Base-by-base conservation (phyloP, 140 eudicot genomes). In the Cichorium intybus region DNA sequence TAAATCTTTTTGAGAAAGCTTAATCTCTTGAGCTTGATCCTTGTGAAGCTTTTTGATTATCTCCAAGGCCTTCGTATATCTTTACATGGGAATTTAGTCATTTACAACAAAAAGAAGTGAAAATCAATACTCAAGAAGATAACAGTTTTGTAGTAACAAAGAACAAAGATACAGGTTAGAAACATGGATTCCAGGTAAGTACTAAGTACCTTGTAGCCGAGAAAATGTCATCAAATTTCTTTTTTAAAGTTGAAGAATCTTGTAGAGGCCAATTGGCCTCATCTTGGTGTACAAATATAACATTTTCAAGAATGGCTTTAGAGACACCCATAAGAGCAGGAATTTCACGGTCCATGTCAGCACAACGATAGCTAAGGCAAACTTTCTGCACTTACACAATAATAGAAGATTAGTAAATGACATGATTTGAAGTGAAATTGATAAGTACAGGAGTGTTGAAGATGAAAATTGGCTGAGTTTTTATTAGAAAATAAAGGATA, bases 251-350 rank as follows among this genome's bases (percentile, higher is more conserved):
- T 18, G 90, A 77, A 60, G 99, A 71, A 68, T 93, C 99, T 80
- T 93, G 99, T 77, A 93, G 71, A 29, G 97, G 99, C 99, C 99
- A 93, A 69, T 88, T 93, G 59, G 99, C 95, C 58, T 93, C 99
- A 62, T 93, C 99, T 76, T 93, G 99, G 75, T 93, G 99, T 54
- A 93, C 99, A 74, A 93, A 93, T 73, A 93, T 93, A 39, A 93
- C 99, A 78, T 85, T 93, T 80, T 93, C 99, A 60, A 93, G 86
- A 63, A 93, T 78, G 49, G 99, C 93, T 88, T 93, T 93, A 3
- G 99, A 93, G 17, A 93, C 99, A 61, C 99, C 99, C 99, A 93
- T 93, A 35, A 93, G 93, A 75, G 97, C 97, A 52, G 99, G 99
- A 31, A 93, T 93, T 78, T 93, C 99, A 28, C 99, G 85, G 75